Percentiles rank a stretch among this genome's conserved stretches.
phyloP scores from a whole-genome alignment of 345 rosid genomes.

The Murraya paniculata region DNA sequence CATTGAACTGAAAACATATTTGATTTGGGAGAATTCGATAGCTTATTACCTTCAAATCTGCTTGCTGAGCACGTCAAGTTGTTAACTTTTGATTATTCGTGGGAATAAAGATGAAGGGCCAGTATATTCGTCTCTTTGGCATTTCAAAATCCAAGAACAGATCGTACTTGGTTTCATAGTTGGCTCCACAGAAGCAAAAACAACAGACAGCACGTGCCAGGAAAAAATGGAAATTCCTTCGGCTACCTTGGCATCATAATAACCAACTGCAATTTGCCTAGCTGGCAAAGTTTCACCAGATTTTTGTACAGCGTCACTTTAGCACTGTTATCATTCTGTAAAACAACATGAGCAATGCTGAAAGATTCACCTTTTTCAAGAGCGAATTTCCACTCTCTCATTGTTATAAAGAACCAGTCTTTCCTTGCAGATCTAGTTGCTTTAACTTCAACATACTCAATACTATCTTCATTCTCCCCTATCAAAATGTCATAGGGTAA shows the following conservation, averaged over 20 bases:
- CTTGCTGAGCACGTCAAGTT: background rate
- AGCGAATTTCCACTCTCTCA: constrained; percentile 87
- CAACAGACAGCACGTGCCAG: background rate
- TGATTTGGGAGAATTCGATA: background rate
- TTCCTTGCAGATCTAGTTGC: constrained; percentile 67
- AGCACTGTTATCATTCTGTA: constrained; percentile 49
- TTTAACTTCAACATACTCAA: constrained; percentile 76
- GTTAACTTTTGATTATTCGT: background rate
- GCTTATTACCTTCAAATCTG: background rate
- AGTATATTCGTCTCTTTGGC: background rate
- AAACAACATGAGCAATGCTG: constrained; percentile 59
- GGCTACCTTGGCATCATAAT: constrained; percentile 62
- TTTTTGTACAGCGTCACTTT: constrained; percentile 48
- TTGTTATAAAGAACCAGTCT: constrained; percentile 76
- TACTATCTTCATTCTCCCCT: constrained; percentile 31
- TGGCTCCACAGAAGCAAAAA: background rate
- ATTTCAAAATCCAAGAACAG: background rate
- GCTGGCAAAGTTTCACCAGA: constrained; percentile 69
- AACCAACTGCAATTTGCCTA: constrained; percentile 60
- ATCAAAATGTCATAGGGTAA: constrained; percentile 71
- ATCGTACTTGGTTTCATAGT: background rate
- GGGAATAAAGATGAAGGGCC: background rate
- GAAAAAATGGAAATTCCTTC: constrained; percentile 16
- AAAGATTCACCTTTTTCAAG: constrained; percentile 53
- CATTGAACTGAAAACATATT: background rate